phyloP scores from a whole-genome alignment of 2,329 filamentous ascomycete species.

The Claviceps citrina region DNA sequence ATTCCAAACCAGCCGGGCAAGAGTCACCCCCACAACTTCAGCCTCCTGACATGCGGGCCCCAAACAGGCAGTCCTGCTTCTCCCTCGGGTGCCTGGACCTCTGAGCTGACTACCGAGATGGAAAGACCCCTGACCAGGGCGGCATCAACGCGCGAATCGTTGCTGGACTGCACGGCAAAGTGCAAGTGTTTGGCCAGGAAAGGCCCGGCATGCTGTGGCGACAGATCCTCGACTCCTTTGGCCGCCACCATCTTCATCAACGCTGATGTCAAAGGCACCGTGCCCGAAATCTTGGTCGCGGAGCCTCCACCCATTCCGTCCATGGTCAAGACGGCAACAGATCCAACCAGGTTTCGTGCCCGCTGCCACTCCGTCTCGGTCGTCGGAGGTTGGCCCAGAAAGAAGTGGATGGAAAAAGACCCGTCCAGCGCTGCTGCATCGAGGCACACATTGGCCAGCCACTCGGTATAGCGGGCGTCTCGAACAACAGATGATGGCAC shows the following conservation, averaged over 20 bases:
- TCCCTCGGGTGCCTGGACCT: slow-evolving; percentile 13
- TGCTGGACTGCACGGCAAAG: slow-evolving; percentile 16
- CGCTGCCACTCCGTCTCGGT: slow-evolving; percentile 34
- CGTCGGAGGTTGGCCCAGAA: slow-evolving; percentile 39
- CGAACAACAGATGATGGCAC: slow-evolving; percentile 18
- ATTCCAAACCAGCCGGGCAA: neutral
- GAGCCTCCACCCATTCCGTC: slow-evolving; percentile 18
- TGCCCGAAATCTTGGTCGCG: slow-evolving; percentile 27
- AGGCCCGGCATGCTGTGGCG: slow-evolving; percentile 21
- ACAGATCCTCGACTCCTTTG: slow-evolving; percentile 23
- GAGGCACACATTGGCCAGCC: slow-evolving; percentile 51
- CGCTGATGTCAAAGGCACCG: slow-evolving; percentile 35
- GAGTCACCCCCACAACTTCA: slow-evolving; percentile 13
- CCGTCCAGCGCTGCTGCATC: slow-evolving; percentile 43
- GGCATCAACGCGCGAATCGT: slow-evolving; percentile 14
- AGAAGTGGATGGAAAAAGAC: slow-evolving; percentile 50
- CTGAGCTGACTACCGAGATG: slow-evolving; percentile 17
- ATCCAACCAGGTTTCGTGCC: slow-evolving; percentile 43
- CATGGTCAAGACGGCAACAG: slow-evolving; percentile 40
- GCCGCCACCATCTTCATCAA: slow-evolving; percentile 27
- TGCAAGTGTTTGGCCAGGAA: slow-evolving; percentile 27
- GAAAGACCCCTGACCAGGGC: slow-evolving; percentile 15
- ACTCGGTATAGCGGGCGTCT: slow-evolving; percentile 39
- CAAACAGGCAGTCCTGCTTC: slow-evolving; percentile 15
- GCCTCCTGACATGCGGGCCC: slow-evolving; percentile 11